Percentiles rank a stretch among this genome's conserved stretches.
Evolutionary conservation across 2,329 filamentous ascomycete genomes (phyloP).

Genomic region (Cladophialophora immunda): DNA sequence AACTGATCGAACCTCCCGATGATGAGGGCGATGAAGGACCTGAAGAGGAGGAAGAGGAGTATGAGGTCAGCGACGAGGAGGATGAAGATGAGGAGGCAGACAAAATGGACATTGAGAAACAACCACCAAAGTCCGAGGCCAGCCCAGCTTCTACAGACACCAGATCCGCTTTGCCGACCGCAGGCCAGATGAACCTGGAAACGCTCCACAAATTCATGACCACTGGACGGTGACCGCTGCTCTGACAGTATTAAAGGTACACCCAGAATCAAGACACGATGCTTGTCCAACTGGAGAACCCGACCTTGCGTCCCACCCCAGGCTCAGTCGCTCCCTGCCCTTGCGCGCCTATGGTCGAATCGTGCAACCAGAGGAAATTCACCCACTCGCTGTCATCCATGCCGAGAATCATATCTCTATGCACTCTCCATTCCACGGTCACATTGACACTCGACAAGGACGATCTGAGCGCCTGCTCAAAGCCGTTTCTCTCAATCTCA

Average conservation of each 20-base stretch:
- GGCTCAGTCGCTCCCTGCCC: conserved; percentile 4
- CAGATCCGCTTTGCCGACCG: conserved; percentile 41
- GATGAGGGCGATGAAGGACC: conserved; percentile 61
- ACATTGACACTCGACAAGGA: conserved; percentile 1
- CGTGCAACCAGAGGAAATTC: conserved; percentile 6
- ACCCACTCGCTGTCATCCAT: conserved; percentile 19
- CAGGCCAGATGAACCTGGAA: conserved; percentile 52
- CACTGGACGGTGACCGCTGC: conserved; percentile 48
- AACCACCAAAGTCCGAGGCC: conserved; percentile 40
- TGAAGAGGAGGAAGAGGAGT: conserved; percentile 55
- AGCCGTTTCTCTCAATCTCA: neutral
- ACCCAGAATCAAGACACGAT: neutral
- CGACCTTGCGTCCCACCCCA: neutral
- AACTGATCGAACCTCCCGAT: conserved; percentile 63
- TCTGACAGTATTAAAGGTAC: neutral
- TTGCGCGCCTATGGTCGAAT: neutral
- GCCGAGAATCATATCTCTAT: neutral
- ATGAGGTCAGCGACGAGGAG: conserved; percentile 59
- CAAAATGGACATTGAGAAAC: conserved; percentile 50
- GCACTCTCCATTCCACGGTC: conserved; percentile 16
- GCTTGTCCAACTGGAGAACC: conserved; percentile 12
- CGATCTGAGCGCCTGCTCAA: neutral
- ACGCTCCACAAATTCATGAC: conserved; percentile 62
- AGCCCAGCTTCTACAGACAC: conserved; percentile 48
- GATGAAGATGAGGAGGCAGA: conserved; percentile 58